Evolutionary conservation across 176 grass and related monocot species (phyloP).

Genomic region (Secale cereale): DNA sequence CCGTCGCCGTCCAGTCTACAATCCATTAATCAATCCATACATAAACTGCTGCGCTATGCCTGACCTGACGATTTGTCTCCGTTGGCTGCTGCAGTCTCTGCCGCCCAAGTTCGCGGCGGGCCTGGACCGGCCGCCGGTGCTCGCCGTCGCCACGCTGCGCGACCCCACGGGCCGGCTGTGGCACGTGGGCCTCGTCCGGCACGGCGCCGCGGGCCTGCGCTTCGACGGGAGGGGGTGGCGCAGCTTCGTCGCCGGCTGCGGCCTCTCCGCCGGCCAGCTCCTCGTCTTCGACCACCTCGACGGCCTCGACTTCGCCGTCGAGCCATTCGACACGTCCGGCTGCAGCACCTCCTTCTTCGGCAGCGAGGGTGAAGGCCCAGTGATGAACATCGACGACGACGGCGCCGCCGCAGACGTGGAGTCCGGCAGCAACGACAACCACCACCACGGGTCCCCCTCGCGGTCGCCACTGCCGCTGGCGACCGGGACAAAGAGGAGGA

Average conservation of each 20-base stretch:
- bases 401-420: not conserved
- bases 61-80: not conserved
- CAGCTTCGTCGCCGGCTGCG: conserved; percentile 9
- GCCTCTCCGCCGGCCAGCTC: conserved; percentile 13
- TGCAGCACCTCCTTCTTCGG: not conserved
- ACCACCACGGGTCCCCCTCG: no score
- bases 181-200: not conserved
- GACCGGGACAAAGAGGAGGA: not conserved
- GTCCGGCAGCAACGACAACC: not conserved
- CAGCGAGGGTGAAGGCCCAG: no score
- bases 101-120: conserved; percentile 28
- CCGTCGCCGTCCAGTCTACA: not conserved
- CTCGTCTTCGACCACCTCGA: conserved; percentile 29
- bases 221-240: conserved; percentile 21
- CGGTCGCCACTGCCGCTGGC: no score
- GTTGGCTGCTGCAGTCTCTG: not conserved
- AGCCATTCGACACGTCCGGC: conserved; percentile 25
- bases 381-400: not conserved
- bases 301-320: conserved; percentile 19
- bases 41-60: no score
- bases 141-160: conserved; percentile 17
- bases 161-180: not conserved
- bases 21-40: no score
- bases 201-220: not conserved
- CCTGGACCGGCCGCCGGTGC: not conserved